Conservation (phyloP, 1,284 basidiomycete genomes). For the Trichosporon asahii region DNA sequence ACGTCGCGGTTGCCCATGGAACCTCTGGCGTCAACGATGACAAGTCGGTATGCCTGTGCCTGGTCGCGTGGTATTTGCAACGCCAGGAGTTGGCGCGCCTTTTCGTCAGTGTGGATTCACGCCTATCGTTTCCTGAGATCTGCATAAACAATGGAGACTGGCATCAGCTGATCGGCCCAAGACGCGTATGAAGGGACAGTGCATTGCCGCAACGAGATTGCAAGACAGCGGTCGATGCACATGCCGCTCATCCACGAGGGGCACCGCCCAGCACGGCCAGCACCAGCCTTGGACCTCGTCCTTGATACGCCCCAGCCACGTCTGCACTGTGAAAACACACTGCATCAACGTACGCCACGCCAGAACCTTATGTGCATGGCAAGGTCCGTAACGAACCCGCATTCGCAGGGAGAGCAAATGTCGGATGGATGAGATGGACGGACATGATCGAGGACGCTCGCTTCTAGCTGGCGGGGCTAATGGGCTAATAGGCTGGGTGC, state of each 20-base stretch:
- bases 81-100: not conserved
- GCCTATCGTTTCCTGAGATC: not conserved
- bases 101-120: not conserved
- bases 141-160: not conserved
- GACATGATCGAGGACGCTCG: not conserved
- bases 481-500: not conserved
- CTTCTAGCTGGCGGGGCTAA: not conserved
- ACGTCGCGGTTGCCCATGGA: not conserved
- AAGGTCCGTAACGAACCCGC: not conserved
- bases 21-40: constrained; percentile 25
- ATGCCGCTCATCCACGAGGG: not conserved
- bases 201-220: not conserved
- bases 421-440: not conserved
- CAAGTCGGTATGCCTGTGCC: constrained; percentile 24
- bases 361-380: not conserved
- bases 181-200: not conserved
- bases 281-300: no score
- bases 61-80: not conserved
- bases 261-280: no score
- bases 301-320: not conserved
- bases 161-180: not conserved
- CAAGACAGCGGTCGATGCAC: not conserved
- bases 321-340: not conserved
- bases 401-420: not conserved
- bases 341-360: not conserved